Conservation (phyloP, 805 yeast genomes). For the Kurtzmaniella fragi region DNA sequence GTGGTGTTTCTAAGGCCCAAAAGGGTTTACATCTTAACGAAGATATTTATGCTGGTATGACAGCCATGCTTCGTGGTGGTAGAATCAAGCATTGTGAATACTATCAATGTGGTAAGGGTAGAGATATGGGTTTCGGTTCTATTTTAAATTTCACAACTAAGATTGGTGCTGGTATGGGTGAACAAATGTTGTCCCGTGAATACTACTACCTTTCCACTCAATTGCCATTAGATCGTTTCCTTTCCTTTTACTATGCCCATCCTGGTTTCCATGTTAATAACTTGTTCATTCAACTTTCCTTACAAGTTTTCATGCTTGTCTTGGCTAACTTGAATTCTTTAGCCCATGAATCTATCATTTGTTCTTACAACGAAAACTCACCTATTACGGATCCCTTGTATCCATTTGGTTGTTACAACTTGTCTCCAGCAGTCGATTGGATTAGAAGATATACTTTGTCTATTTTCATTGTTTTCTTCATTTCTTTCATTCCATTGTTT, state of each 20-base stretch:
- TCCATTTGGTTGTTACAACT: slow-evolving; percentile 69
- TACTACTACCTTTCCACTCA: slow-evolving; percentile 76
- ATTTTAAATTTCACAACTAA: slow-evolving; percentile 78
- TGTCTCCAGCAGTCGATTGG: slow-evolving; percentile 72
- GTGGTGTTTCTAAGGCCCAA: slow-evolving; percentile 84
- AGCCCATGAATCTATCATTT: slow-evolving; percentile 55
- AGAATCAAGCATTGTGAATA: slow-evolving; percentile 79
- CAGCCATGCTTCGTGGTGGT: slow-evolving; percentile 75
- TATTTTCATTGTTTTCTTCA: slow-evolving; percentile 67
- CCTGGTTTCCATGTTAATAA: slow-evolving; percentile 84
- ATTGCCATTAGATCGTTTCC: slow-evolving; percentile 69
- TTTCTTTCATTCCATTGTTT: slow-evolving; percentile 69
- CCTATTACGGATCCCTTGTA: slow-evolving; percentile 58
- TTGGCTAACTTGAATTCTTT: slow-evolving; percentile 60
- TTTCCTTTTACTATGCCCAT: slow-evolving; percentile 79
- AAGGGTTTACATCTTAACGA: slow-evolving; percentile 79
- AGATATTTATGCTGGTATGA: slow-evolving; percentile 85
- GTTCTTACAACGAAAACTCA: slow-evolving; percentile 52
- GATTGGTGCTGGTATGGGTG: slow-evolving; percentile 91
- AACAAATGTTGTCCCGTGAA: slow-evolving; percentile 78
- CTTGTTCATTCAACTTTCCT: slow-evolving; percentile 64
- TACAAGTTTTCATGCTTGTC: slow-evolving; percentile 51
- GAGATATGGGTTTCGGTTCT: slow-evolving; percentile 81
- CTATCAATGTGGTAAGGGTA: slow-evolving; percentile 81
- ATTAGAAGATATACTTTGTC: slow-evolving; percentile 67